A percentile compares a stretch with the other conserved stretches of the same genome.
Evolutionary conservation across 495 filamentous ascomycete species (phyloP).

Genomic region (Symbiotaphrina buchneri): DNA sequence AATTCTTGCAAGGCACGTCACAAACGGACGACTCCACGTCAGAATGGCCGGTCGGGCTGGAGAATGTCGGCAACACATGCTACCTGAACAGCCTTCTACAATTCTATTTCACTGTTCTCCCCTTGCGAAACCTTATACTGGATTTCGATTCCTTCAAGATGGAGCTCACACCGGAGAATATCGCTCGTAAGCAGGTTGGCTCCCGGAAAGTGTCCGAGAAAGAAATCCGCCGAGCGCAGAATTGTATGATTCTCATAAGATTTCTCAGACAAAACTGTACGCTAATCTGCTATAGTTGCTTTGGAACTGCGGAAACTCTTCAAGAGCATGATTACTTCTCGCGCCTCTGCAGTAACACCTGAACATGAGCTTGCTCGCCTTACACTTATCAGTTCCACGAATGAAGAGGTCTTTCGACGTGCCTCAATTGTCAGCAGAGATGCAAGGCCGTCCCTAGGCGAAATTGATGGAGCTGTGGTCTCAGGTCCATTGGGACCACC

Average conservation of each 20-base stretch:
- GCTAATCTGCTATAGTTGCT: slow-evolving; percentile 28
- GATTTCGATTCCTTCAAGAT: slow-evolving; percentile 45
- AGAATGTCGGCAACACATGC: slow-evolving; percentile 92
- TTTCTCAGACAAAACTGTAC: slow-evolving; percentile 2
- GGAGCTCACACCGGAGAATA: slow-evolving; percentile 31
- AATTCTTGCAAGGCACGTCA: slow-evolving; percentile 8
- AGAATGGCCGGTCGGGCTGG: slow-evolving; percentile 58
- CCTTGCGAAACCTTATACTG: slow-evolving; percentile 60
- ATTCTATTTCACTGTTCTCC: slow-evolving; percentile 77
- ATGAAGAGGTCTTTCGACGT: slow-evolving; percentile 31
- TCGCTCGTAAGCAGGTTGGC: slow-evolving; percentile 43
- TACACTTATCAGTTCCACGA: slow-evolving; percentile 41
- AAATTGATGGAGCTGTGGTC: slow-evolving; percentile 26
- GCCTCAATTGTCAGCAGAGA: slow-evolving; percentile 23
- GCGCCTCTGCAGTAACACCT: slow-evolving; percentile 32
- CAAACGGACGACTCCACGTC: slow-evolving; percentile 15
- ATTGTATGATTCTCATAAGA: slow-evolving; percentile 28
- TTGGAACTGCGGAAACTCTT: slow-evolving; percentile 55
- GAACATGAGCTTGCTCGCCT: slow-evolving; percentile 63
- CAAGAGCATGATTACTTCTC: slow-evolving; percentile 37
- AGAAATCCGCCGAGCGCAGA: slow-evolving; percentile 43
- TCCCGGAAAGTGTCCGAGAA: slow-evolving; percentile 29
- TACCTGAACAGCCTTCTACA: slow-evolving; percentile 95
- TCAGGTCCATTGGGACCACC: slow-evolving; percentile 26
- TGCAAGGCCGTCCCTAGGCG: slow-evolving; percentile 21